phyloP scores from a whole-genome alignment of 73 alveolate genomes.

The Strombidium stylifer region DNA sequence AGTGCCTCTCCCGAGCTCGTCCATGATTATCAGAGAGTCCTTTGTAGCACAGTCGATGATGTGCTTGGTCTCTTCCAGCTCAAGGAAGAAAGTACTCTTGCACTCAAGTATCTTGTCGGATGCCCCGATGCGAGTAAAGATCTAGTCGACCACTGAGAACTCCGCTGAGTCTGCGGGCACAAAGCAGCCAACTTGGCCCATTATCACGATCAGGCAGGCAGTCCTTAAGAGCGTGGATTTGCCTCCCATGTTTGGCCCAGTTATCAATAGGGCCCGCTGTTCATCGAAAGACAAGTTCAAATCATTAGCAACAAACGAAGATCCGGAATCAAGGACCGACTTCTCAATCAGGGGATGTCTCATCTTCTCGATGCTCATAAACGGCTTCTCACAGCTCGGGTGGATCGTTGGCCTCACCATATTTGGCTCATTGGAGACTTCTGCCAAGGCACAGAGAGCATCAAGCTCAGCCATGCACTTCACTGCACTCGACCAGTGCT shows the following conservation, averaged over 20 bases:
- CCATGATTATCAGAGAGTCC: constrained; percentile 88
- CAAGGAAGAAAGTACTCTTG: constrained; percentile 86
- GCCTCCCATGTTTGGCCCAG: constrained; percentile 98
- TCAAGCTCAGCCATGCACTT: constrained; percentile 46
- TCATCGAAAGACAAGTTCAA: constrained; percentile 42
- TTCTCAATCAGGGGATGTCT: constrained; percentile 28
- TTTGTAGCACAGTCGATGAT: constrained; percentile 78
- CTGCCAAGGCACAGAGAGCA: constrained; percentile 39
- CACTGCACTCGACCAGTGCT: constrained; percentile 30
- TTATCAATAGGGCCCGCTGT: constrained; percentile 47
- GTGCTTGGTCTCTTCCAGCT: constrained; percentile 91
- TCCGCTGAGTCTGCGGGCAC: constrained; percentile 84
- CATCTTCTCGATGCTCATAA: not conserved
- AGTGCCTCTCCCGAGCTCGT: constrained; percentile 98
- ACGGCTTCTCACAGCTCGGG: not conserved
- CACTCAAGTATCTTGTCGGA: constrained; percentile 87
- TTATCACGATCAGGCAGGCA: constrained; percentile 79
- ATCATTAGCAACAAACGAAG: constrained; percentile 72
- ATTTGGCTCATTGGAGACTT: not conserved
- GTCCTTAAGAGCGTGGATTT: constrained; percentile 89
- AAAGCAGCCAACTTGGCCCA: constrained; percentile 94
- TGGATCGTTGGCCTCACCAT: constrained; percentile 20
- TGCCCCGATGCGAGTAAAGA: constrained; percentile 94
- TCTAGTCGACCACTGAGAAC: constrained; percentile 84
- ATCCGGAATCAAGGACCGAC: not conserved